phyloP scores from a whole-genome alignment of 2,329 filamentous ascomycete genomes.

The Chrysosporium keratinophilum region DNA sequence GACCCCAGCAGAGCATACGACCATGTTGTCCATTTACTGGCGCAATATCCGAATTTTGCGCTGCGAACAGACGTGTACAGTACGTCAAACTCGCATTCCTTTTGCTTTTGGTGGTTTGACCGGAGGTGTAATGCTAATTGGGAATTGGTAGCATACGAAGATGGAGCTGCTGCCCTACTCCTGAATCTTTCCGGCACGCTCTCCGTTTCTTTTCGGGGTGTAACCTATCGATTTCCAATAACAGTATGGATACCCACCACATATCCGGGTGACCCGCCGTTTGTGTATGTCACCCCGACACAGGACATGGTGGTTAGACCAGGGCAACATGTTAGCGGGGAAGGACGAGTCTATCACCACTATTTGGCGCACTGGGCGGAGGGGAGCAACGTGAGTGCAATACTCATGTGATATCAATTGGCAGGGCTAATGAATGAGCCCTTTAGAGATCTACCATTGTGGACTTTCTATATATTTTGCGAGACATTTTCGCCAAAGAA shows the following conservation, averaged over 20 bases:
- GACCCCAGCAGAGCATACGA: conserved; percentile 89
- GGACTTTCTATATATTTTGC: conserved; percentile 71
- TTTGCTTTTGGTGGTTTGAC: not conserved
- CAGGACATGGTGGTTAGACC: conserved; percentile 81
- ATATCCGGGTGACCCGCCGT: conserved; percentile 75
- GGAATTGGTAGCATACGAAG: conserved; percentile 61
- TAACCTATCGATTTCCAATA: conserved; percentile 80
- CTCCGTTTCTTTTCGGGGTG: conserved; percentile 82
- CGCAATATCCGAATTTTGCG: conserved; percentile 66
- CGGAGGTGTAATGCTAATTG: not conserved
- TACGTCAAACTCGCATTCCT: conserved; percentile 38
- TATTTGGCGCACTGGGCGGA: conserved; percentile 84
- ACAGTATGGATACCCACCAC: conserved; percentile 86
- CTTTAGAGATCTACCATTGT: conserved; percentile 65
- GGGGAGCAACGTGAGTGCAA: conserved; percentile 70
- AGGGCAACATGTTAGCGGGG: conserved; percentile 87
- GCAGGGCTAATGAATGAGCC: conserved; percentile 11
- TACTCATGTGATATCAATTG: not conserved
- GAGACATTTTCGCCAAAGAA: conserved; percentile 86
- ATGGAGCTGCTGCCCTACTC: conserved; percentile 75
- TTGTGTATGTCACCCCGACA: conserved; percentile 80
- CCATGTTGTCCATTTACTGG: conserved; percentile 73
- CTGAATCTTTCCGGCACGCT: conserved; percentile 78
- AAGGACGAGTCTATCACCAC: conserved; percentile 89
- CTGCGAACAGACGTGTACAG: conserved; percentile 93